phyloP scores from a whole-genome alignment of 176 grass and related monocot species.

The Microstegium vimineum region DNA sequence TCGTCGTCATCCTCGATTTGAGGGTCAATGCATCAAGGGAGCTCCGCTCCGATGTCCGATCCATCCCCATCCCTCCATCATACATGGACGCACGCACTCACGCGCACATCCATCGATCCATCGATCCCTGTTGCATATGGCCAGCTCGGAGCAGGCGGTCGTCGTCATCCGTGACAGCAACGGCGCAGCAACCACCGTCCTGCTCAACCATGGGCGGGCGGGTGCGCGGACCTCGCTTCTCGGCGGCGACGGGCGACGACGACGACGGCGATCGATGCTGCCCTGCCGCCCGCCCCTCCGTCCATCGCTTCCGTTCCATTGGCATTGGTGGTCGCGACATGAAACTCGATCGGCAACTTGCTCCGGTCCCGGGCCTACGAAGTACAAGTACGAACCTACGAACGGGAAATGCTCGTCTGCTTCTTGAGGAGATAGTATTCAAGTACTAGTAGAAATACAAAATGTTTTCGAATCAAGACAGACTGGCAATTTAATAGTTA shows the following conservation, averaged over 20 bases:
- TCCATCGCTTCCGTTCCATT: background rate
- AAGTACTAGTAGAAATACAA: too few species aligned
- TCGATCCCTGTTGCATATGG: slow-evolving; percentile 17
- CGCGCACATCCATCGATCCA: too few species aligned
- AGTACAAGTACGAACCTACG: too few species aligned
- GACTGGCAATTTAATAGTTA: too few species aligned
- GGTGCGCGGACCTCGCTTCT: background rate
- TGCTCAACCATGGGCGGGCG: background rate
- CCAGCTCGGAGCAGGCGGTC: slow-evolving; percentile 18
- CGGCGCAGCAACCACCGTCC: slow-evolving; percentile 38
- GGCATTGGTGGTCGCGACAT: background rate
- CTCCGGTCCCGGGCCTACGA: background rate
- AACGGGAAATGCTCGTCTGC: too few species aligned
- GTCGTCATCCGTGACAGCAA: slow-evolving; percentile 31
- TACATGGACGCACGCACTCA: background rate
- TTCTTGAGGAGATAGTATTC: too few species aligned
- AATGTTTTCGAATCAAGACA: too few species aligned
- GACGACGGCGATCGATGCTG: background rate
- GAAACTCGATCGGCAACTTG: background rate
- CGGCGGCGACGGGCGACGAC: too few species aligned
- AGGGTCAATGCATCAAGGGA: slow-evolving; percentile 8
- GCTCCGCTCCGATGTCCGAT: too few species aligned
- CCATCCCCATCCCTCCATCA: background rate
- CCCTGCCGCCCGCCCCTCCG: too few species aligned
- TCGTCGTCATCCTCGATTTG: background rate